Evolutionary conservation across 495 filamentous ascomycete species (phyloP), one percentile per base, ranked within the genome.

Genomic region (Terfezia claveryi): DNA sequence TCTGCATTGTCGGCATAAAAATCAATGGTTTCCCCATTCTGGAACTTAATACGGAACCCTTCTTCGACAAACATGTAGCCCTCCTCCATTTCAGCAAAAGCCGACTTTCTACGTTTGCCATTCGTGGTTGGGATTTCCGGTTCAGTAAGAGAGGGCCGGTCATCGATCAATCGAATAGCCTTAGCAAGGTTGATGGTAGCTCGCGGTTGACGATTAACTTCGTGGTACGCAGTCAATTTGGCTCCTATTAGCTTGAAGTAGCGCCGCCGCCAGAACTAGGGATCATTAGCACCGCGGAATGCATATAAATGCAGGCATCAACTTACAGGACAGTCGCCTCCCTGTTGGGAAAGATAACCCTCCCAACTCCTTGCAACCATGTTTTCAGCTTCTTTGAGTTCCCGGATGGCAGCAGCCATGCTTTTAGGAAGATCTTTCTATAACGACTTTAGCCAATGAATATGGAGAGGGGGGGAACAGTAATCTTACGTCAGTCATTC

Each of bases 31-130:
- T 98, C 91, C 52, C 91, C 91, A 64, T 98, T 98, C 57, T 82
- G 87, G 68, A 98, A 98, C 54, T 88, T 85, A 66, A 98, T 89
- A 37, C 91, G 84, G 78, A 98, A 98, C 11, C 92, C 91, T 66
- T 96, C 92, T 68, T 98, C 91, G 23, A 98, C 91, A 61, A 96
- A 96, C 87, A 95, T 94, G 71, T 96, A 98, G 51, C 92, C 91
- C 62, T 98, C 91, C 68, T 96, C 92, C 62, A 96, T 92, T 67
- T 96, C 91, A 8, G 92, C 88, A 61, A 98, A 98, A 32, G 85
- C 91, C 53, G 85, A 92, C 64, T 91, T 88, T 38, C 91, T 80
- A 23, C 91, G 80, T 59, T 80, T 80, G 55, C 84, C 83, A 57
- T 74, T 75, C 63, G 81, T 82, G 23, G 79, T 80, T 49, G 74